These are phyloP conservation scores for Brassica nigra DNA, from an alignment of 345 rosid genomes.

Conservation along the genomic window DNA sequence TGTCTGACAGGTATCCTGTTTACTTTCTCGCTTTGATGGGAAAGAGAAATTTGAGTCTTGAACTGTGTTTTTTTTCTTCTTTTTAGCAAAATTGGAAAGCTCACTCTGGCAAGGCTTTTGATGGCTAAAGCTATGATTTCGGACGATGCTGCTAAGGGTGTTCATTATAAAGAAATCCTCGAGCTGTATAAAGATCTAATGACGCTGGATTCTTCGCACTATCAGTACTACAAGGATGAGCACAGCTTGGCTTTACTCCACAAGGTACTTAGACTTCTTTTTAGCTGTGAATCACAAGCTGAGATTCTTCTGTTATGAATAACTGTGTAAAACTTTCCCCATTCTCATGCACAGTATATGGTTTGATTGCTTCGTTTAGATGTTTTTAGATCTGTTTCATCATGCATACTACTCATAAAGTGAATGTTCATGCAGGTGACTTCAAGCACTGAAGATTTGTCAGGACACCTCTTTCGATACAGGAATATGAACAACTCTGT, in stretches of 20 bases:
- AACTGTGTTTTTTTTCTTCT: constrained; percentile 15
- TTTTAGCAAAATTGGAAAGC: constrained; percentile 89
- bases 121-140: constrained; percentile 58
- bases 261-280: constrained; percentile 49
- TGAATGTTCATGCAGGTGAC: constrained; percentile 60
- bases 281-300: constrained; percentile 8
- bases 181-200: constrained; percentile 62
- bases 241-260: constrained; percentile 65
- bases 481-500: constrained; percentile 42
- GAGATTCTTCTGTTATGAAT: neutral
- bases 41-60: neutral
- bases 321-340: neutral
- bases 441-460: constrained; percentile 52
- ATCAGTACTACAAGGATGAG: constrained; percentile 73
- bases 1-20: constrained; percentile 61
- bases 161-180: constrained; percentile 66
- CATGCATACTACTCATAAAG: constrained; percentile 22
- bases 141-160: constrained; percentile 36
- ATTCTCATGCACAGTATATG: neutral
- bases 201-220: constrained; percentile 72
- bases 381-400: constrained; percentile 6
- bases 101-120: constrained; percentile 84
- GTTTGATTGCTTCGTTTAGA: neutral
- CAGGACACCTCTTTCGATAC: constrained; percentile 53
- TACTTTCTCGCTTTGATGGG: constrained; percentile 14